Percentiles rank a stretch among this genome's conserved stretches.
Conservation (phyloP, 768 basidiomycete genomes). For the Collybiopsis luxurians region DNA sequence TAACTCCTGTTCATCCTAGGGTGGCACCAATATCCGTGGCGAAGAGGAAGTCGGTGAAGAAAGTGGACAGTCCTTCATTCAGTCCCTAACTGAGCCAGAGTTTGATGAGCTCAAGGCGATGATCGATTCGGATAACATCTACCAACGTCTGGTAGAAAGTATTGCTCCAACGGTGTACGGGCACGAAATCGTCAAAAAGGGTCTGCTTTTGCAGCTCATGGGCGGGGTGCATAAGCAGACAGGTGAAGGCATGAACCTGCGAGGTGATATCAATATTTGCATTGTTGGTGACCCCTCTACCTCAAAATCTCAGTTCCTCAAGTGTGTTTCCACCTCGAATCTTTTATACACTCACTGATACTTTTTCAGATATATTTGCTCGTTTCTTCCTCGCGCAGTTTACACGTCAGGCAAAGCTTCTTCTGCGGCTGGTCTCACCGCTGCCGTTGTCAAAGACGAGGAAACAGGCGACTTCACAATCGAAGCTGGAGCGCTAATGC, state of each 20-base stretch:
- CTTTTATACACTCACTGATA: neutral
- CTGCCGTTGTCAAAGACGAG: constrained; percentile 97
- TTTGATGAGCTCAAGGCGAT: constrained; percentile 92
- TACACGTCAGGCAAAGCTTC: constrained; percentile 99
- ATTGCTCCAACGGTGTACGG: constrained; percentile 99
- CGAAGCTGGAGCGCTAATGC: constrained; percentile 98
- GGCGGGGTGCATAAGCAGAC: constrained; percentile 98
- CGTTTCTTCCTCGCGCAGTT: constrained; percentile 95
- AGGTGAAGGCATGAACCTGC: constrained; percentile 93
- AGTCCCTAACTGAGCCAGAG: constrained; percentile 89
- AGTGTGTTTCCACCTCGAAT: constrained; percentile 49
- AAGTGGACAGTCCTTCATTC: constrained; percentile 80
- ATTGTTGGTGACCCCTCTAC: constrained; percentile 97
- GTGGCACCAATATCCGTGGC: constrained; percentile 84
- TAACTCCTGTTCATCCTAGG: constrained; percentile 36
- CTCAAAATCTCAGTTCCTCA: constrained; percentile 97
- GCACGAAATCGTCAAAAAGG: constrained; percentile 99
- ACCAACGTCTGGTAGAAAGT: constrained; percentile 87
- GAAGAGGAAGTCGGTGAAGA: constrained; percentile 81
- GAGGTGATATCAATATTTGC: constrained; percentile 98
- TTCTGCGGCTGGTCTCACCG: constrained; percentile 97
- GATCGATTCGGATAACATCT: constrained; percentile 95
- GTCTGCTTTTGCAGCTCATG: constrained; percentile 93
- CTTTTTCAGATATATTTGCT: constrained; percentile 82
- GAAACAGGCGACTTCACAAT: constrained; percentile 99